Evolutionary conservation across 352 stramenopile genomes (phyloP).

Genomic region (Pythium volutum): DNA sequence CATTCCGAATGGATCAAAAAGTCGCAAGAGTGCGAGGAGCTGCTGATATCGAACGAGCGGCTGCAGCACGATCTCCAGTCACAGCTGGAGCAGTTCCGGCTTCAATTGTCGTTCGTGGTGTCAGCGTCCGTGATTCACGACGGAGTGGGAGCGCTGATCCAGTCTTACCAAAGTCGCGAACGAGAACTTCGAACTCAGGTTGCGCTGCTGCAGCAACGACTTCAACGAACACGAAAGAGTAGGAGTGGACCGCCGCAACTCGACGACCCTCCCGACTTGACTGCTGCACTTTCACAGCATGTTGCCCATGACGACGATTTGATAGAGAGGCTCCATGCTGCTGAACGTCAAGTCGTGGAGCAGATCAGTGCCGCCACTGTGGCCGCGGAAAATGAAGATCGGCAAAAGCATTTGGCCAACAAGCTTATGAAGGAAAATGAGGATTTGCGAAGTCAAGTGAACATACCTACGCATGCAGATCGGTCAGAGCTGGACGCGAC

Average conservation of each 20-base stretch:
- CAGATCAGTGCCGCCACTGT: neutral
- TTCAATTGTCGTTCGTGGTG: constrained; percentile 35
- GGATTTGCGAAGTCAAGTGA: neutral
- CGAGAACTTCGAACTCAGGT: constrained; percentile 37
- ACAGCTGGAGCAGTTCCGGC: constrained; percentile 39
- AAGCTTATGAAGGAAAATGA: constrained; percentile 1
- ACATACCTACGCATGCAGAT: neutral
- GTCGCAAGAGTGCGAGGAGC: constrained; percentile 42
- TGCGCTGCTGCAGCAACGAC: constrained; percentile 14
- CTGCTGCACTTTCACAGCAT: neutral
- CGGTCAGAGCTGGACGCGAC: constrained; percentile 13
- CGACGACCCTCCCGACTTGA: constrained; percentile 1
- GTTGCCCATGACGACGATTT: constrained; percentile 2
- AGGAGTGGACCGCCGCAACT: neutral
- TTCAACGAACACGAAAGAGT: constrained; percentile 10
- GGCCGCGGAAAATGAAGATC: neutral
- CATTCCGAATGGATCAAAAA: constrained; percentile 31
- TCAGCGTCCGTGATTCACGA: neutral
- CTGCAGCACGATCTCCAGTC: constrained; percentile 41
- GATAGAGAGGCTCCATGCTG: constrained; percentile 9
- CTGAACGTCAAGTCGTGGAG: constrained; percentile 6
- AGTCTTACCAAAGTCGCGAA: constrained; percentile 44
- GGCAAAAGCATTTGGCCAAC: neutral
- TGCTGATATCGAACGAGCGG: constrained; percentile 39
- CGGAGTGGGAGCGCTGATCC: constrained; percentile 31